A percentile compares a stretch with the other conserved stretches of the same genome.
Evolutionary conservation across 495 filamentous ascomycete genomes (phyloP).

Genomic region (Hypomontagnella monticulosa): DNA sequence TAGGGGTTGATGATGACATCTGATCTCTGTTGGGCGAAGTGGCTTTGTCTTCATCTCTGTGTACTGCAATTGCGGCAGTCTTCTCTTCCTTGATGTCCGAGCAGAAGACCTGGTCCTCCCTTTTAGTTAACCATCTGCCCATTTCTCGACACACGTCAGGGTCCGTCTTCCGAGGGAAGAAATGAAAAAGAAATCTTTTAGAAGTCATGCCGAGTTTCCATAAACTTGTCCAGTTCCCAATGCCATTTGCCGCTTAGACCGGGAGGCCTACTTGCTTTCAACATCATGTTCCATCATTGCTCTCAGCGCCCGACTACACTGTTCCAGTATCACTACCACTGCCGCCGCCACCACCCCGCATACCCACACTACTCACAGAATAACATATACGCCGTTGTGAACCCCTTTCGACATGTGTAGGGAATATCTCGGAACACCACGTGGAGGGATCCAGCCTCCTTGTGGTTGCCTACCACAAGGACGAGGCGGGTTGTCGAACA

Average conservation of each 20-base stretch:
- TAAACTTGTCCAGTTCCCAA: constrained; percentile 42
- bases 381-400: constrained; percentile 54
- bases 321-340: constrained; percentile 26
- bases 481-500: constrained; percentile 51
- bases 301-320: constrained; percentile 32
- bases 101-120: constrained; percentile 42
- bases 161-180: constrained; percentile 38
- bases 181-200: constrained; percentile 50
- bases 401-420: constrained; percentile 45
- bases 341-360: no score
- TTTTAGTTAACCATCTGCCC: constrained; percentile 42
- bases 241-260: constrained; percentile 40
- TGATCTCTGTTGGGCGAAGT: constrained; percentile 42
- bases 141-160: constrained; percentile 33
- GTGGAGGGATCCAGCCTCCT: constrained; percentile 47
- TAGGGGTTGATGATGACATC: constrained; percentile 31
- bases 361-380: constrained; percentile 41
- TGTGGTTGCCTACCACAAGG: constrained; percentile 54
- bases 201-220: constrained; percentile 46
- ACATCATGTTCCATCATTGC: constrained; percentile 39
- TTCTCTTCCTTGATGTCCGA: constrained; percentile 35
- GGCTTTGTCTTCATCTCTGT: constrained; percentile 39
- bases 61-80: constrained; percentile 24
- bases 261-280: constrained; percentile 39
- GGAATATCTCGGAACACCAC: constrained; percentile 48